A percentile compares a stretch with the other conserved stretches of the same genome.
phyloP scores from a whole-genome alignment of 2,329 filamentous ascomycete species.

The Neopestalotiopsis sp. region DNA sequence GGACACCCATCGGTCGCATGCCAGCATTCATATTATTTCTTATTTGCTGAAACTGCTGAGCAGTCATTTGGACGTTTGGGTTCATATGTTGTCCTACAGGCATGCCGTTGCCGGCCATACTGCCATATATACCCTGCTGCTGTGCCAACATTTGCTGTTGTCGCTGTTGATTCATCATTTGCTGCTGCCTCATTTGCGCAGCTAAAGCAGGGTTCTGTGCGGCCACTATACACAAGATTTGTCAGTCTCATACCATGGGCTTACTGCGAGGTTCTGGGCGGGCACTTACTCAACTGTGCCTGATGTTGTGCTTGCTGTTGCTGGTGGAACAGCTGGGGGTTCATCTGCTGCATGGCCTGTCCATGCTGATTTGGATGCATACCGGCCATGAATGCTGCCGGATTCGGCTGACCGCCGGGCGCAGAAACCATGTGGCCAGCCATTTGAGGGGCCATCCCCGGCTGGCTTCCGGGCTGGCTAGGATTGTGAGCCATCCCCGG shows the following conservation, averaged over 20 bases:
- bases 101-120: slow-evolving; percentile 37
- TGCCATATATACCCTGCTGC: slow-evolving; percentile 36
- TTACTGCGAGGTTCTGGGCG: not conserved
- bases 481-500: slow-evolving; percentile 71
- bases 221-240: not conserved
- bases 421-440: slow-evolving; percentile 74
- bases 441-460: slow-evolving; percentile 71
- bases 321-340: slow-evolving; percentile 56
- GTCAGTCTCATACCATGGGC: not conserved
- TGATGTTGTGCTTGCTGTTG: slow-evolving; percentile 24
- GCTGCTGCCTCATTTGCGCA: slow-evolving; percentile 22
- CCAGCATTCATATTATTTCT: slow-evolving; percentile 35
- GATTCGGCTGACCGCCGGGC: slow-evolving; percentile 74
- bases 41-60: slow-evolving; percentile 35
- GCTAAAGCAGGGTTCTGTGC: slow-evolving; percentile 9
- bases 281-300: slow-evolving; percentile 7
- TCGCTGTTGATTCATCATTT: slow-evolving; percentile 20
- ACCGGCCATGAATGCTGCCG: slow-evolving; percentile 75
- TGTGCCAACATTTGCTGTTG: slow-evolving; percentile 34
- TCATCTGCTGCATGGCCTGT: slow-evolving; percentile 76
- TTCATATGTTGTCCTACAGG: slow-evolving; percentile 45
- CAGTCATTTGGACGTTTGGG: slow-evolving; percentile 50
- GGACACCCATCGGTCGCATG: slow-evolving; percentile 46
- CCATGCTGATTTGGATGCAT: slow-evolving; percentile 71
- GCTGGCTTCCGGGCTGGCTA: slow-evolving; percentile 72